Percentiles rank a stretch among this genome's conserved stretches.
Conservation (phyloP, 176 grass and related monocot genomes). For the Eragrostis nindensis region DNA sequence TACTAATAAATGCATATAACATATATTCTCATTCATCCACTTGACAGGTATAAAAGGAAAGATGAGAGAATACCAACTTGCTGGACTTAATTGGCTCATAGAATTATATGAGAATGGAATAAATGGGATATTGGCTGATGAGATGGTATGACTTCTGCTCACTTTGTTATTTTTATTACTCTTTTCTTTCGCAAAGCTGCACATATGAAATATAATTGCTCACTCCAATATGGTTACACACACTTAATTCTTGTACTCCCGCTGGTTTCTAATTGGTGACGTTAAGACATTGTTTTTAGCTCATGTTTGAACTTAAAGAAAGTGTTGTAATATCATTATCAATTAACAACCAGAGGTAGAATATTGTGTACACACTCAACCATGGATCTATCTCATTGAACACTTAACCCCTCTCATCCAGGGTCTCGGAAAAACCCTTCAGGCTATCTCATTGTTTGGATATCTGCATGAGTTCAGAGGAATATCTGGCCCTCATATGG, state of each 20-base stretch:
- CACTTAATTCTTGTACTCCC: no score
- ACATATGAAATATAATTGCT: neutral
- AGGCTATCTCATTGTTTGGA: conserved; percentile 93
- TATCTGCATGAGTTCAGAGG: conserved; percentile 96
- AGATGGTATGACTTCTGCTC: conserved; percentile 66
- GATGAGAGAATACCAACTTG: conserved; percentile 94
- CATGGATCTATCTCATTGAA: neutral
- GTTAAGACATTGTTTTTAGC: no score
- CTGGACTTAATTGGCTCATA: conserved; percentile 99
- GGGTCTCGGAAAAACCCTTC: conserved; percentile 98
- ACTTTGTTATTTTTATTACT: no score
- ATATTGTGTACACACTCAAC: neutral
- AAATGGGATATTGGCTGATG: conserved; percentile 98
- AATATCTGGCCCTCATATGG: conserved; percentile 96
- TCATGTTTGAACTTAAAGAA: no score
- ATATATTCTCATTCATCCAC: neutral
- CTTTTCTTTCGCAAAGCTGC: no score
- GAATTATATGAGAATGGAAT: conserved; percentile 96
- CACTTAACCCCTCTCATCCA: conserved; percentile 39
- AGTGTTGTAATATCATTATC: no score
- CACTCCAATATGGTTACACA: no score
- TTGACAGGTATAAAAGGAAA: conserved; percentile 89
- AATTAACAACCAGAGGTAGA: no score
- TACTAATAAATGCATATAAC: no score
- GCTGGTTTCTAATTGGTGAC: no score